phyloP scores from a whole-genome alignment of 495 filamentous ascomycete species.

The Polyplosphaeria fusca region DNA sequence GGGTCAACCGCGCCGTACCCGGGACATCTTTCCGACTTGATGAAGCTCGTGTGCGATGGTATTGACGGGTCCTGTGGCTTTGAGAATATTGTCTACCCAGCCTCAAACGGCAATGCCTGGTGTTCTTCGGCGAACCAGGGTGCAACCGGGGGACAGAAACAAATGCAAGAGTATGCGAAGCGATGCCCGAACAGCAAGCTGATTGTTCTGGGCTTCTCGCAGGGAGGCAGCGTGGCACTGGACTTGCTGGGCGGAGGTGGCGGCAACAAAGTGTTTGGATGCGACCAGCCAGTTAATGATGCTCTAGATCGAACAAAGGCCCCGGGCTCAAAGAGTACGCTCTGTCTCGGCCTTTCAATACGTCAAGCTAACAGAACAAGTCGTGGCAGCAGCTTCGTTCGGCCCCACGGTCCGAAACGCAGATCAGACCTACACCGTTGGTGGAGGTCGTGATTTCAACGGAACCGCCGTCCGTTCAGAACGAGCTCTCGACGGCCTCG shows the following conservation, averaged over 20 bases:
- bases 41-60: neutral
- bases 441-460: slow-evolving; percentile 12
- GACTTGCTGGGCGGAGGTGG: slow-evolving; percentile 30
- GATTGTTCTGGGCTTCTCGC: slow-evolving; percentile 26
- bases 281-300: slow-evolving; percentile 17
- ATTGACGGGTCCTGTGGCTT: neutral
- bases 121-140: slow-evolving; percentile 24
- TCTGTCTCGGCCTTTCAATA: too few relatives aligned
- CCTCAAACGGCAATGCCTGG: too few relatives aligned
- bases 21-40: neutral
- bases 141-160: slow-evolving; percentile 7
- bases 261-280: slow-evolving; percentile 17
- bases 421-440: slow-evolving; percentile 20
- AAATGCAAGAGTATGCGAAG: slow-evolving; percentile 21
- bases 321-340: slow-evolving; percentile 23
- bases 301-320: slow-evolving; percentile 9
- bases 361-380: too few relatives aligned
- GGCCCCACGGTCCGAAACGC: slow-evolving; percentile 19
- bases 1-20: neutral
- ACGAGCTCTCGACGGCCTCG: neutral
- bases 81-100: neutral
- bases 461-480: slow-evolving; percentile 14
- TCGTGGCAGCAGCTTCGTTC: slow-evolving; percentile 22
- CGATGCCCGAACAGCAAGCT: slow-evolving; percentile 26
- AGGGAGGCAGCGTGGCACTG: slow-evolving; percentile 12